Conservation (phyloP, 306 rosid species). For the Trifolium fragiferum region DNA sequence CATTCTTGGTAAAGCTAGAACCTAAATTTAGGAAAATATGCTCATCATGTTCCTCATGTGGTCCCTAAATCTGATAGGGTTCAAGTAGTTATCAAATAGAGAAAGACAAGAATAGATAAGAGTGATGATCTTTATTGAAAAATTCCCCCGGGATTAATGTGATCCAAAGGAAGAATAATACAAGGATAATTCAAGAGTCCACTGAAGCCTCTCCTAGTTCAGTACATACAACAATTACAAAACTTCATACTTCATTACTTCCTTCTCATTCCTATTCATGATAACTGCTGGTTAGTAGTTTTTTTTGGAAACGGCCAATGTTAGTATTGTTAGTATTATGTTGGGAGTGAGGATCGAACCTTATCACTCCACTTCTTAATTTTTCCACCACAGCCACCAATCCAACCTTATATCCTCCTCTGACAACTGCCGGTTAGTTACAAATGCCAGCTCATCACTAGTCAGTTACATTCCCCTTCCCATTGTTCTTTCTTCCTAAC, state of each 20-base stretch:
- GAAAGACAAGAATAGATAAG: not conserved
- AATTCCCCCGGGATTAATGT: not conserved
- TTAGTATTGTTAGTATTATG: no score
- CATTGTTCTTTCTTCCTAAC: not conserved
- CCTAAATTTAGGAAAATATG: not conserved
- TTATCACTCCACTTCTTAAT: no score
- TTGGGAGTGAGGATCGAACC: no score
- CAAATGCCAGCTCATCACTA: not conserved
- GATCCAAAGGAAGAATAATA: not conserved
- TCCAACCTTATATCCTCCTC: no score
- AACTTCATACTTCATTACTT: not conserved
- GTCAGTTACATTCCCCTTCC: not conserved
- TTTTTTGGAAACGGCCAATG: not conserved
- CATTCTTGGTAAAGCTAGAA: not conserved
- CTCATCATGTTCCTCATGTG: not conserved
- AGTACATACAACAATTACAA: not conserved
- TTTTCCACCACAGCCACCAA: no score
- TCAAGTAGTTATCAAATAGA: not conserved
- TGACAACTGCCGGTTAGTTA: not conserved
- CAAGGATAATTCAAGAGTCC: not conserved
- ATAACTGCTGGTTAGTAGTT: no score
- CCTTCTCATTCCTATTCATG: not conserved
- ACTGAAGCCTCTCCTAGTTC: not conserved
- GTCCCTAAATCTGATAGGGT: not conserved
- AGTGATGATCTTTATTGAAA: not conserved